Evolutionary conservation across 306 rosid species (phyloP).

Genomic region (Datisca glomerata): DNA sequence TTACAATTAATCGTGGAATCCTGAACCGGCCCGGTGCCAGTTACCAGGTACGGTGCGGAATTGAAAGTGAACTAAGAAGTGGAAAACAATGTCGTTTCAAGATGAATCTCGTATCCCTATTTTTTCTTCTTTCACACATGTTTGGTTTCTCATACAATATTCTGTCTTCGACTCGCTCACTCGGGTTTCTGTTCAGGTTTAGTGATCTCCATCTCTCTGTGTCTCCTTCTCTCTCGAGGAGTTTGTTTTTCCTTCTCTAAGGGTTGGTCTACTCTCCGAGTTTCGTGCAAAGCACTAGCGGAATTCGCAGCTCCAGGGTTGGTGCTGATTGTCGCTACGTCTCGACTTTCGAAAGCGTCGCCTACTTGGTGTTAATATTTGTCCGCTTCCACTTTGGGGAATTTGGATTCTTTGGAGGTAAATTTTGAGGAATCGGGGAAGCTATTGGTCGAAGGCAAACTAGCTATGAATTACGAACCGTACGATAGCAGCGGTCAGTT

Average conservation of each 20-base stretch:
- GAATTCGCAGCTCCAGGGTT: neutral
- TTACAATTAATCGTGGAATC: too few relatives aligned
- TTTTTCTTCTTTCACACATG: neutral
- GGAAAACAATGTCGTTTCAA: neutral
- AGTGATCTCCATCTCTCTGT: neutral
- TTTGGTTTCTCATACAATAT: neutral
- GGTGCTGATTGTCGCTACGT: neutral
- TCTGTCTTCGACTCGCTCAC: neutral
- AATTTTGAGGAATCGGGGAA: slow-evolving; percentile 3
- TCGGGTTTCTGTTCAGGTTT: neutral
- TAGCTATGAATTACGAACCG: slow-evolving; percentile 94
- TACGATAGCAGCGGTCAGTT: slow-evolving; percentile 89
- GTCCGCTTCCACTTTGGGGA: slow-evolving; percentile 5
- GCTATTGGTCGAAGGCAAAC: slow-evolving; percentile 19
- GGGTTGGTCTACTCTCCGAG: neutral
- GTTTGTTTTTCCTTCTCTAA: too few relatives aligned
- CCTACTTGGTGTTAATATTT: neutral
- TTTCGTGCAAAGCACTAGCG: neutral
- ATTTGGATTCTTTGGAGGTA: slow-evolving; percentile 4
- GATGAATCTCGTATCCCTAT: neutral
- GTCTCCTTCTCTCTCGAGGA: neutral
- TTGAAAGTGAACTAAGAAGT: neutral
- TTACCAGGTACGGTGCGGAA: neutral
- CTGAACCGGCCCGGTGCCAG: too few relatives aligned
- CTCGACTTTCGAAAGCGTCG: neutral